These are phyloP conservation scores for Penicillium psychrofluorescens DNA, from an alignment of 495 filamentous ascomycete species.

Conservation along the genomic window DNA sequence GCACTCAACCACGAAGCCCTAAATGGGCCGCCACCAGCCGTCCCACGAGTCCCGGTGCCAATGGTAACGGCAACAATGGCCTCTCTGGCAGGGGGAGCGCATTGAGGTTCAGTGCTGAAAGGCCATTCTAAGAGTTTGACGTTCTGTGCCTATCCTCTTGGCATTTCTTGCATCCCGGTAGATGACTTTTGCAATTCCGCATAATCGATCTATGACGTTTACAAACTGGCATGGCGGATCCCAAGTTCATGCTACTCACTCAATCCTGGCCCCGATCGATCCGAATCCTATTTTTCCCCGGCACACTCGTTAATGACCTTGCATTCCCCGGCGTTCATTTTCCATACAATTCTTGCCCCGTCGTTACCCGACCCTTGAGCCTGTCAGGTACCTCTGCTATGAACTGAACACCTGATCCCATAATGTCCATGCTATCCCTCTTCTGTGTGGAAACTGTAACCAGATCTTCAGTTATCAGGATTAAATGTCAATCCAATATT, in stretches of 20 bases:
- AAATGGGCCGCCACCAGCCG: conserved; percentile 34
- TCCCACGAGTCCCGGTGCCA: conserved; percentile 37
- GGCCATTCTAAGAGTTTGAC: conserved; percentile 13
- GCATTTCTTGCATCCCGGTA: not conserved
- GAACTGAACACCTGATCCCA: too few species aligned
- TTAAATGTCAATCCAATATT: too few species aligned
- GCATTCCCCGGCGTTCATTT: conserved; percentile 12
- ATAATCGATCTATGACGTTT: conserved; percentile 9
- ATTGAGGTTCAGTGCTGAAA: conserved; percentile 36
- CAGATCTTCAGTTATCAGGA: too few species aligned
- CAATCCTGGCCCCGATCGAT: not conserved
- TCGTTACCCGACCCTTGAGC: too few species aligned
- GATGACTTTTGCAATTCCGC: too few species aligned
- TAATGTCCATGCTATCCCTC: too few species aligned
- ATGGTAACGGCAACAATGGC: conserved; percentile 15
- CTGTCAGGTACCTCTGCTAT: too few species aligned
- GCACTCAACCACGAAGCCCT: conserved; percentile 39
- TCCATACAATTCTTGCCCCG: too few species aligned
- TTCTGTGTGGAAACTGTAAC: too few species aligned
- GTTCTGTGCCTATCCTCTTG: not conserved
- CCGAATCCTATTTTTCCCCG: not conserved
- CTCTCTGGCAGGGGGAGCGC: conserved; percentile 28
- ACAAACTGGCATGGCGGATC: not conserved
- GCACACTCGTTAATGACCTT: conserved; percentile 9
- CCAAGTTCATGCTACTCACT: not conserved